These are phyloP conservation scores for Viridothelium virens DNA, from an alignment of 495 filamentous ascomycete genomes.

Conservation along the genomic window DNA sequence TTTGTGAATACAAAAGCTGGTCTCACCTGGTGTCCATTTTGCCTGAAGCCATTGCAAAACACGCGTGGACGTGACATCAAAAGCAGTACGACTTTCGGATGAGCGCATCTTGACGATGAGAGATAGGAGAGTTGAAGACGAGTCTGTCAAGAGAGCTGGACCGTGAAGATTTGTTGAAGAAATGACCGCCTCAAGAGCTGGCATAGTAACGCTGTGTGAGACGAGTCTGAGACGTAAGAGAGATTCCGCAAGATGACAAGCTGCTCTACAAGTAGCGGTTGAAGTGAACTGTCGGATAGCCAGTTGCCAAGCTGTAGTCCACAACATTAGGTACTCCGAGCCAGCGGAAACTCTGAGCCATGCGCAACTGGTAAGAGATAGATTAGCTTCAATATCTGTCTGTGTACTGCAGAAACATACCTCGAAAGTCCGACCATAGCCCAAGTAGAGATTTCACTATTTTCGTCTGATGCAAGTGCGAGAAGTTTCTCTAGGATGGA, in stretches of 20 bases:
- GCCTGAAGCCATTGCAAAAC: slow-evolving; percentile 72
- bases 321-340: slow-evolving; percentile 39
- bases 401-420: slow-evolving; percentile 27
- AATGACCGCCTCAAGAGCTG: slow-evolving; percentile 60
- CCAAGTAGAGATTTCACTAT: slow-evolving; percentile 50
- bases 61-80: slow-evolving; percentile 55
- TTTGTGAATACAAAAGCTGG: slow-evolving; percentile 27
- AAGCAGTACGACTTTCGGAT: slow-evolving; percentile 55
- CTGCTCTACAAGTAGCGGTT: slow-evolving; percentile 63
- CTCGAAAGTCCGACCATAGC: slow-evolving; percentile 42
- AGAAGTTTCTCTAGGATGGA: slow-evolving; percentile 44
- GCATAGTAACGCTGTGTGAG: slow-evolving; percentile 32
- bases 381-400: slow-evolving; percentile 35
- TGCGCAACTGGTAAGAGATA: slow-evolving; percentile 38
- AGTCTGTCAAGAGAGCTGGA: slow-evolving; percentile 70
- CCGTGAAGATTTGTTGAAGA: slow-evolving; percentile 71
- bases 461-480: slow-evolving; percentile 50
- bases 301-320: slow-evolving; percentile 71
- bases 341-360: slow-evolving; percentile 36
- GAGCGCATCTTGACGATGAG: slow-evolving; percentile 52
- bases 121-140: slow-evolving; percentile 66
- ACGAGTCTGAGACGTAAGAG: slow-evolving; percentile 43
- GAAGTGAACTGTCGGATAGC: slow-evolving; percentile 62
- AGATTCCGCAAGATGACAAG: slow-evolving; percentile 65
- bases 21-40: slow-evolving; percentile 68